These are phyloP conservation scores for Rhizophagus clarus DNA, from an alignment of 192 early-diverging fungal genomes.

Conservation along the genomic window DNA sequence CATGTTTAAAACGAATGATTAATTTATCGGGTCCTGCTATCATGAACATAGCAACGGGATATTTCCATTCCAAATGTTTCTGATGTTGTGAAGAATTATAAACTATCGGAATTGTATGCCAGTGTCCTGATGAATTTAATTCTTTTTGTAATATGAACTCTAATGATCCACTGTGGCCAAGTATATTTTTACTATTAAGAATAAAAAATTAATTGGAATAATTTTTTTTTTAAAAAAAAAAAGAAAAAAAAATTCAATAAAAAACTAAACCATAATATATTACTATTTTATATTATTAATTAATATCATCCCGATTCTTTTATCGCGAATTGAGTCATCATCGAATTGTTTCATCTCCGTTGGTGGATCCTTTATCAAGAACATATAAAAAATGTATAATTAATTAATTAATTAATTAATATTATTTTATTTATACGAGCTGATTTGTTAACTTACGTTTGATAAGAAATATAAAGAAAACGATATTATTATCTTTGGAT, in stretches of 20 bases:
- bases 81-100: not conserved
- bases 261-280: not conserved
- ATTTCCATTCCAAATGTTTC: not conserved
- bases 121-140: not conserved
- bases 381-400: not conserved
- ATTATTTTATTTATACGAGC: not conserved
- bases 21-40: not conserved
- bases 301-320: not conserved
- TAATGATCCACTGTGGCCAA: not conserved
- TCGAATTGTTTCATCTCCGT: not conserved
- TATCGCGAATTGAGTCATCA: not conserved
- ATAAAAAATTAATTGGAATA: not conserved
- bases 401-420: not conserved
- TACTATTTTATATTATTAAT: not conserved
- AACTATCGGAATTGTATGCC: not conserved
- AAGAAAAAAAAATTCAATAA: too few relatives aligned
- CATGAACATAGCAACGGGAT: not conserved
- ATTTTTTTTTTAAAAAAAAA: not conserved
- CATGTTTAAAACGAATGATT: not conserved
- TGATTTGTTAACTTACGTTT: not conserved
- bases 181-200: not conserved
- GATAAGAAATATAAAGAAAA: not conserved
- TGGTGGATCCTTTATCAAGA: not conserved
- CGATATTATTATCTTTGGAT: not conserved
- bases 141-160: not conserved